Evolutionary conservation across 108 stramenopile species (phyloP).

Genomic region (Licmophora abbreviata): DNA sequence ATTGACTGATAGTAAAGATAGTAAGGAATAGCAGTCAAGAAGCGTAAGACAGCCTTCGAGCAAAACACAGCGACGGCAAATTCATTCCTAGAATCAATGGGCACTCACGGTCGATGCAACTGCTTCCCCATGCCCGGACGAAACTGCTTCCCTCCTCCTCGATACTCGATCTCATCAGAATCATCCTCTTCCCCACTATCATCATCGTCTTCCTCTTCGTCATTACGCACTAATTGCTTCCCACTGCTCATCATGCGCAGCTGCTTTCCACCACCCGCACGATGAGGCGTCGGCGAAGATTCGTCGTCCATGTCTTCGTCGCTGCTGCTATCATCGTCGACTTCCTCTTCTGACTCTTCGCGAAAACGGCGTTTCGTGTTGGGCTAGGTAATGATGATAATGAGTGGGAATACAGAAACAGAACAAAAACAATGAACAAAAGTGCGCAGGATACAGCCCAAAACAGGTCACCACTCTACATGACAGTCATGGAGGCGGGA

Average conservation of each 20-base stretch:
- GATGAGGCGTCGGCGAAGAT: conserved; percentile 8
- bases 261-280: conserved; percentile 46
- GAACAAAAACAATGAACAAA: not conserved
- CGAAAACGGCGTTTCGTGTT: conserved; percentile 35
- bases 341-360: conserved; percentile 7
- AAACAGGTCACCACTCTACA: not conserved
- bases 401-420: not conserved
- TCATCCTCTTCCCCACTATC: conserved; percentile 25
- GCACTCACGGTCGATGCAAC: conserved; percentile 42
- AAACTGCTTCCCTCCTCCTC: conserved; percentile 72
- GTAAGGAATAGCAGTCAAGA: not conserved
- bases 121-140: conserved; percentile 60
- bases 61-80: not conserved
- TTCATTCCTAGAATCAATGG: not conserved
- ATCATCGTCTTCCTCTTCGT: conserved; percentile 28
- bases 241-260: conserved; percentile 29
- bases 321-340: conserved; percentile 15
- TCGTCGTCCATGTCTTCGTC: conserved; percentile 25
- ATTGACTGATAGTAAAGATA: conserved; percentile 3
- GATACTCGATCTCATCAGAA: not conserved
- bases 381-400: conserved; percentile 15
- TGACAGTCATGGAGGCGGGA: too few species aligned
- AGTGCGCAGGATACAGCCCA: not conserved
- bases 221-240: conserved; percentile 22
- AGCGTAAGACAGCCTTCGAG: not conserved